Conservation (phyloP, 2,329 filamentous ascomycete genomes). For the Colletotrichum coccodes region DNA sequence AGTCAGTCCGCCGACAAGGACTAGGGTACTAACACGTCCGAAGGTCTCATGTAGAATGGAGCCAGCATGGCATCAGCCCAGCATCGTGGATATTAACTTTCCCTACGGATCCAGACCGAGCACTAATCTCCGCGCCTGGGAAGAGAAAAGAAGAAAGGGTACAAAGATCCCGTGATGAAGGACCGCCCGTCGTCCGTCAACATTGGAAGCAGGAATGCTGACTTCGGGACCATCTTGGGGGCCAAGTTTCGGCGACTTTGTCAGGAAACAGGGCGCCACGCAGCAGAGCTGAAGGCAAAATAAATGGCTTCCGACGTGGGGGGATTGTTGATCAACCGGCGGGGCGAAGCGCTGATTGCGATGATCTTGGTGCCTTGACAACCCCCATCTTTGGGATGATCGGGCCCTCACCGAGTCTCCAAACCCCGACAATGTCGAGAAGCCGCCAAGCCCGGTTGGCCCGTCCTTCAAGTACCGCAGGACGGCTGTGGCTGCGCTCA, state of each 20-base stretch:
- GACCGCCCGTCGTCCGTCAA: no score
- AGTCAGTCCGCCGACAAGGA: slow-evolving; percentile 20
- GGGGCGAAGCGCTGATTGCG: slow-evolving; percentile 16
- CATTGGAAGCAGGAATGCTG: background rate
- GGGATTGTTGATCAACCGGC: slow-evolving; percentile 13
- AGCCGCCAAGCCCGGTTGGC: background rate
- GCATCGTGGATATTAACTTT: slow-evolving; percentile 14
- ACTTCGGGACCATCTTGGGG: background rate
- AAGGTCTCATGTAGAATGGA: slow-evolving; percentile 20
- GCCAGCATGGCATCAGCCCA: slow-evolving; percentile 3
- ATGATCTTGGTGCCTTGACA: slow-evolving; percentile 12
- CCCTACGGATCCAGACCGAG: slow-evolving; percentile 19
- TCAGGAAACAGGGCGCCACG: background rate
- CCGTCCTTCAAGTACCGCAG: background rate
- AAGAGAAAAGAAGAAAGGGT: background rate
- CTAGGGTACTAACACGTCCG: background rate
- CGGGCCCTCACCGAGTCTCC: background rate
- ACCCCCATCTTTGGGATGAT: background rate
- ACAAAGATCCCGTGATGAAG: no score
- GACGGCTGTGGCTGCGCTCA: slow-evolving; percentile 18
- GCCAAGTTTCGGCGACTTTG: background rate
- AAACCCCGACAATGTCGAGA: background rate
- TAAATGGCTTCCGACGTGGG: background rate
- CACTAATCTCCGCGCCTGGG: slow-evolving; percentile 6
- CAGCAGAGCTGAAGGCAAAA: background rate